These are phyloP conservation scores for Cicer arietinum DNA, from an alignment of 306 rosid genomes.

Conservation along the genomic window DNA sequence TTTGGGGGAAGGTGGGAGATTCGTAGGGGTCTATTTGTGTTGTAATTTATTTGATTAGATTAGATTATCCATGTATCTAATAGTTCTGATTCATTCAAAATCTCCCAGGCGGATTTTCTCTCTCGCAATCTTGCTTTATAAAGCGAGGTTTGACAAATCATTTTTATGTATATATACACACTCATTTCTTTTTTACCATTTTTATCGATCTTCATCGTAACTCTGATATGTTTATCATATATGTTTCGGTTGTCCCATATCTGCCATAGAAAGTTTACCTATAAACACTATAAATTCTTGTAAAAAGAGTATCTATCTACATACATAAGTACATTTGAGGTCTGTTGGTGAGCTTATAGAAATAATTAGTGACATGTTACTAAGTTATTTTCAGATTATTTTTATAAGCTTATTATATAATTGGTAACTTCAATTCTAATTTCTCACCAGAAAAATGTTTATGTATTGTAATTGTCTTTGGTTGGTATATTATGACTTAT, in stretches of 20 bases:
- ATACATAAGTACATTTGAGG: too few relatives aligned
- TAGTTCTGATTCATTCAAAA: slow-evolving; percentile 63
- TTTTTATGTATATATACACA: slow-evolving; percentile 49
- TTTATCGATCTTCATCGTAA: slow-evolving; percentile 30
- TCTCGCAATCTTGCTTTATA: slow-evolving; percentile 37
- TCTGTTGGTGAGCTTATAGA: too few relatives aligned
- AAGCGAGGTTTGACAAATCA: slow-evolving; percentile 37
- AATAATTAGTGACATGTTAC: too few relatives aligned
- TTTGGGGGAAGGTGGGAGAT: slow-evolving; percentile 44
- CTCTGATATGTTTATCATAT: not conserved
- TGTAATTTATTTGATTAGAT: slow-evolving; percentile 61
- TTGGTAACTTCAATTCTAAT: not conserved
- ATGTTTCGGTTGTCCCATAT: not conserved
- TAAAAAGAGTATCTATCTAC: too few relatives aligned
- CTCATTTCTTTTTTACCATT: not conserved
- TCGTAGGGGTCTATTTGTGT: slow-evolving; percentile 51
- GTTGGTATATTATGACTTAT: not conserved
- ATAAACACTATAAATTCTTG: too few relatives aligned
- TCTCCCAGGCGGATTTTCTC: slow-evolving; percentile 39
- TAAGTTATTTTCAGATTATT: too few relatives aligned
- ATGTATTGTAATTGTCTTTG: not conserved
- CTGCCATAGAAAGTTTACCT: not conserved
- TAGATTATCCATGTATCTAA: slow-evolving; percentile 62
- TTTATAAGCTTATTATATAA: too few relatives aligned
- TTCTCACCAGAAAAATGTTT: not conserved